phyloP scores from a whole-genome alignment of 2,329 filamentous ascomycete species.

The Pseudocercospora cruenta region DNA sequence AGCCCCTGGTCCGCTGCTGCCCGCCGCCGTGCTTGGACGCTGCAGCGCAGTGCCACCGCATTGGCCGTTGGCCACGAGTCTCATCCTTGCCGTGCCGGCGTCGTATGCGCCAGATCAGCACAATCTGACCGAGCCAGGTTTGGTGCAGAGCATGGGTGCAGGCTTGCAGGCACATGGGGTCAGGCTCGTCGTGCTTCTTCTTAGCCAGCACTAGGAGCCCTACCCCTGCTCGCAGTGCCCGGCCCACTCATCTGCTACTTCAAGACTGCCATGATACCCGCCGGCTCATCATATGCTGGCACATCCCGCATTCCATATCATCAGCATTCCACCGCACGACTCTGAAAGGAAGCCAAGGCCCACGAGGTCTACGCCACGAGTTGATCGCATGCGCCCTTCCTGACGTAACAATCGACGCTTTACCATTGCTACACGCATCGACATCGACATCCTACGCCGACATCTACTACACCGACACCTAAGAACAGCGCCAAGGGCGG shows the following conservation, averaged over 20 bases:
- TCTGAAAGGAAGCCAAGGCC: constrained; percentile 12
- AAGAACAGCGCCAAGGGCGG: background rate
- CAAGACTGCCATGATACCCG: constrained; percentile 27
- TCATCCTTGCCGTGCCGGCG: constrained; percentile 21
- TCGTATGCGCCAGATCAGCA: constrained; percentile 21
- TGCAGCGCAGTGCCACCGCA: constrained; percentile 17
- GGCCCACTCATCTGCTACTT: constrained; percentile 25
- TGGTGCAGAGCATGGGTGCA: constrained; percentile 14
- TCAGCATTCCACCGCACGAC: constrained; percentile 24
- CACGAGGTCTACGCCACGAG: constrained; percentile 26
- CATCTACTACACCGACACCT: background rate
- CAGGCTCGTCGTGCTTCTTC: constrained; percentile 10
- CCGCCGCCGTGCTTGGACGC: constrained; percentile 2
- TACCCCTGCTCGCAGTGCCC: constrained; percentile 22
- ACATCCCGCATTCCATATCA: constrained; percentile 28
- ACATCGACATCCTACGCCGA: background rate
- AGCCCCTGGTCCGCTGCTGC: background rate
- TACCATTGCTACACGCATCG: background rate
- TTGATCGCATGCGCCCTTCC: constrained; percentile 25
- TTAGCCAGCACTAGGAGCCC: background rate
- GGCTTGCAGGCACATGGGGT: constrained; percentile 9
- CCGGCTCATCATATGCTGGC: constrained; percentile 22
- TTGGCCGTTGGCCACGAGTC: constrained; percentile 28
- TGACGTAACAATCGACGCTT: constrained; percentile 21
- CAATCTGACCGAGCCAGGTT: constrained; percentile 24